Percentiles rank a stretch among this genome's conserved stretches.
These are phyloP conservation scores for Aspergillus sp. DNA, from an alignment of 2,329 filamentous ascomycete species.

Conservation along the genomic window DNA sequence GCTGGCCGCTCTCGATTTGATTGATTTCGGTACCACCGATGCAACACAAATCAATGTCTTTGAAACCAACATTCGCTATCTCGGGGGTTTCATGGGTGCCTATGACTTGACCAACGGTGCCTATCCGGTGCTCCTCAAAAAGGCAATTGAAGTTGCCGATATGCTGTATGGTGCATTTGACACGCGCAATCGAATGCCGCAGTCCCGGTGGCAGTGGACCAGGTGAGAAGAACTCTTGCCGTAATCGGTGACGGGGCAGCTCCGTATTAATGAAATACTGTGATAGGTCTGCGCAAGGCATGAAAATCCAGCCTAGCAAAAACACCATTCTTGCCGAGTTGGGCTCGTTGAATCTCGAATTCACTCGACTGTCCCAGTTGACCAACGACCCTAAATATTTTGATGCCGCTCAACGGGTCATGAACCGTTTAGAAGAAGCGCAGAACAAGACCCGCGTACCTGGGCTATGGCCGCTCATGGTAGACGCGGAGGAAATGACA, in stretches of 20 bases:
- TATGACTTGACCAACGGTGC: slow-evolving; percentile 73
- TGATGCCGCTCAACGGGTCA: slow-evolving; percentile 79
- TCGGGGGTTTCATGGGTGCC: slow-evolving; percentile 76
- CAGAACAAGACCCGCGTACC: slow-evolving; percentile 63
- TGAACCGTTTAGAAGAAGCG: slow-evolving; percentile 64
- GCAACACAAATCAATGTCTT: slow-evolving; percentile 72
- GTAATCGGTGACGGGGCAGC: too few species aligned
- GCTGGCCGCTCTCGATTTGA: slow-evolving; percentile 57
- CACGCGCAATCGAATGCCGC: slow-evolving; percentile 87
- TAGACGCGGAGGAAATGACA: slow-evolving; percentile 48
- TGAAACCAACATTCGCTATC: slow-evolving; percentile 83
- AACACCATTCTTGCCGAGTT: slow-evolving; percentile 62
- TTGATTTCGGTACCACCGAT: slow-evolving; percentile 72
- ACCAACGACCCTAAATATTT: slow-evolving; percentile 77
- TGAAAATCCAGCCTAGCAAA: slow-evolving; percentile 43
- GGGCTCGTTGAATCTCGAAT: slow-evolving; percentile 78
- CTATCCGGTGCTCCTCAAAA: slow-evolving; percentile 63
- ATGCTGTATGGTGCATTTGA: slow-evolving; percentile 77
- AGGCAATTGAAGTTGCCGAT: slow-evolving; percentile 73
- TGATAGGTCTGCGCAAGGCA: slow-evolving; percentile 22
- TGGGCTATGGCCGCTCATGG: slow-evolving; percentile 69
- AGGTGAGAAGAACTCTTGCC: slow-evolving; percentile 36
- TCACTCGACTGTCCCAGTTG: slow-evolving; percentile 78
- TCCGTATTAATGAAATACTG: not conserved
- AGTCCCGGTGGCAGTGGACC: slow-evolving; percentile 71